Conservation (phyloP, 345 rosid species). For the Murraya koenigii region DNA sequence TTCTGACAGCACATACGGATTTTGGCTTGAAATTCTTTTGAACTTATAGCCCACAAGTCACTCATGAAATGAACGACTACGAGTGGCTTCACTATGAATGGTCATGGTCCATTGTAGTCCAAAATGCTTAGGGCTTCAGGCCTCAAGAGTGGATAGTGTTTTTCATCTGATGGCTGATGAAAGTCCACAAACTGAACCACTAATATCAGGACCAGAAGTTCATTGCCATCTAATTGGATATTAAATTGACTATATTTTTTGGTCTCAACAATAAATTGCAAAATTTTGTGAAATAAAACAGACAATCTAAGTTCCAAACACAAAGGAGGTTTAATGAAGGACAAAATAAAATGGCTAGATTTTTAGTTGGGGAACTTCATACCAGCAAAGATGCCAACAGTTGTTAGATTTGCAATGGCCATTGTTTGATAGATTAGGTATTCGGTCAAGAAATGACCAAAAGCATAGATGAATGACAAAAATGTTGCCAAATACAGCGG, state of each 20-base stretch:
- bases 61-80: too few relatives aligned
- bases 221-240: not conserved
- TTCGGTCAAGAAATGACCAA: conserved; percentile 84
- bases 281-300: not conserved
- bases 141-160: not conserved
- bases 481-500: conserved; percentile 80
- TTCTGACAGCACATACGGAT: not conserved
- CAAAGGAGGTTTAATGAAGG: not conserved
- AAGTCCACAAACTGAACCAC: not conserved
- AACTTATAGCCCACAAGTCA: not conserved
- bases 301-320: not conserved
- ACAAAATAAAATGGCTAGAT: not conserved
- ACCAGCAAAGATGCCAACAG: conserved; percentile 89
- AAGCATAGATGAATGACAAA: conserved; percentile 79
- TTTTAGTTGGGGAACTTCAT: not conserved
- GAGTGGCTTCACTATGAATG: not conserved
- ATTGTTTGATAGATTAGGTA: conserved; percentile 73
- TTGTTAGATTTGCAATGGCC: conserved; percentile 69
- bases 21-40: not conserved
- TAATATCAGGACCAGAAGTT: not conserved
- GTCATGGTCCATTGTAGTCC: too few relatives aligned
- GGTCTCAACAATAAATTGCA: not conserved
- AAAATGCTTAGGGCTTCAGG: not conserved
- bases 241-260: not conserved
- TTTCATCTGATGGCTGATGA: not conserved